phyloP scores from a whole-genome alignment of 371 early-diverging fungal genomes.

The Gilbertella persicaria region DNA sequence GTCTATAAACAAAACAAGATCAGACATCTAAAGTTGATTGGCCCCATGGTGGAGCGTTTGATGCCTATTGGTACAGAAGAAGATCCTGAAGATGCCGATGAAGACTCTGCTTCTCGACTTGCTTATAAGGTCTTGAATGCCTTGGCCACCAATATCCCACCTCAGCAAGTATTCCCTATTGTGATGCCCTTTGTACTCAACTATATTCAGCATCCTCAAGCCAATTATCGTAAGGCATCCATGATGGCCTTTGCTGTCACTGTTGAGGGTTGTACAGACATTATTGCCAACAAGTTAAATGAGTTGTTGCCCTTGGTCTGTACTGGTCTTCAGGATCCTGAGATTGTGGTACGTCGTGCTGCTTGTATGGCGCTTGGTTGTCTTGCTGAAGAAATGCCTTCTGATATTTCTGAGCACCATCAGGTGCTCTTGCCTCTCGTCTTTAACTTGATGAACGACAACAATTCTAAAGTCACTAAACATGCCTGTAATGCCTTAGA shows the following conservation, averaged over 20 bases:
- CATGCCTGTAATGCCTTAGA: conserved; percentile 83
- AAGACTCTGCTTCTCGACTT: conserved; percentile 73
- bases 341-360: conserved; percentile 75
- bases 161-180: conserved; percentile 83
- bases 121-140: conserved; percentile 73
- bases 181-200: conserved; percentile 68
- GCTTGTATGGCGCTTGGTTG: conserved; percentile 85
- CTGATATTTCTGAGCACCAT: conserved; percentile 76
- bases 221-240: conserved; percentile 76
- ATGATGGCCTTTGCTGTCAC: conserved; percentile 83
- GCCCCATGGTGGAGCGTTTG: conserved; percentile 69
- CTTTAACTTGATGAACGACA: conserved; percentile 75
- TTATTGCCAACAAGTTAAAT: conserved; percentile 65
- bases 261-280: conserved; percentile 87
- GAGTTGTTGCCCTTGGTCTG: conserved; percentile 75
- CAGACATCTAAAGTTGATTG: conserved; percentile 74
- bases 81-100: conserved; percentile 79
- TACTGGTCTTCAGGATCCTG: conserved; percentile 76
- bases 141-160: conserved; percentile 78
- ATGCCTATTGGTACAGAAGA: conserved; percentile 85
- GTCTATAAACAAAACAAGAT: conserved; percentile 78
- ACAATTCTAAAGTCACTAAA: conserved; percentile 66
- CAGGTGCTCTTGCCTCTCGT: conserved; percentile 77
- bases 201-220: conserved; percentile 73
- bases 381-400: conserved; percentile 78